These are phyloP conservation scores for Xylariales sp. DNA, from an alignment of 2,329 filamentous ascomycete genomes.

Conservation along the genomic window DNA sequence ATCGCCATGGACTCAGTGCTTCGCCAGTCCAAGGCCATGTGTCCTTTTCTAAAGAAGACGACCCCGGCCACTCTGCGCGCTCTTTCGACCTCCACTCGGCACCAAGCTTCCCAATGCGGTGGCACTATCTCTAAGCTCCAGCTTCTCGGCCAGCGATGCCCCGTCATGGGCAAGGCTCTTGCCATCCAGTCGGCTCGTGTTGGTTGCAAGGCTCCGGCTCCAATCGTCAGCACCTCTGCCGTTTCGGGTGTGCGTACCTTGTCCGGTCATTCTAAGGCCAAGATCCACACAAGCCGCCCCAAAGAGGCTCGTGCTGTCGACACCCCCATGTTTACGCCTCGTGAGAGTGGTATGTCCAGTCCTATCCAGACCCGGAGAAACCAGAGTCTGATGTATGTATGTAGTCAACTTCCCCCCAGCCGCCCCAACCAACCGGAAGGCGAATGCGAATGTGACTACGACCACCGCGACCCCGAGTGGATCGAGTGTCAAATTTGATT, in stretches of 20 bases:
- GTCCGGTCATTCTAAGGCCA: constrained; percentile 67
- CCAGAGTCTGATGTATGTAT: constrained; percentile 37
- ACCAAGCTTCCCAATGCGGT: constrained; percentile 78
- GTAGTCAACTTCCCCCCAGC: constrained; percentile 53
- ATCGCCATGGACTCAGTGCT: constrained; percentile 88
- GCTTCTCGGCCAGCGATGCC: constrained; percentile 92
- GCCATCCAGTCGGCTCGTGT: constrained; percentile 80
- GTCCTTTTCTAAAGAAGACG: constrained; percentile 95
- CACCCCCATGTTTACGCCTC: constrained; percentile 59
- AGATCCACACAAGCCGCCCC: constrained; percentile 82
- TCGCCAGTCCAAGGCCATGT: constrained; percentile 95
- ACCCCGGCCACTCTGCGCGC: constrained; percentile 91
- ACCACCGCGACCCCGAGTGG: constrained; percentile 44
- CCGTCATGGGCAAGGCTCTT: constrained; percentile 98
- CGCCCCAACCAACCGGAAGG: constrained; percentile 47
- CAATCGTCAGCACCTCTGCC: constrained; percentile 54
- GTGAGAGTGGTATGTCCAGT: constrained; percentile 61
- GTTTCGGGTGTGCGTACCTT: constrained; percentile 64
- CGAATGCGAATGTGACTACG: constrained; percentile 42
- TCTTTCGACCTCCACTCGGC: constrained; percentile 78
- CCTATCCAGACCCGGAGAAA: neutral
- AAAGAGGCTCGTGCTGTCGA: constrained; percentile 85
- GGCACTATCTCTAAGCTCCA: constrained; percentile 98
- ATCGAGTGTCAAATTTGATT: constrained; percentile 77
- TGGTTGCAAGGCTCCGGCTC: constrained; percentile 52